Conservation (phyloP, 306 rosid species). For the Trichosanthes truncata region DNA sequence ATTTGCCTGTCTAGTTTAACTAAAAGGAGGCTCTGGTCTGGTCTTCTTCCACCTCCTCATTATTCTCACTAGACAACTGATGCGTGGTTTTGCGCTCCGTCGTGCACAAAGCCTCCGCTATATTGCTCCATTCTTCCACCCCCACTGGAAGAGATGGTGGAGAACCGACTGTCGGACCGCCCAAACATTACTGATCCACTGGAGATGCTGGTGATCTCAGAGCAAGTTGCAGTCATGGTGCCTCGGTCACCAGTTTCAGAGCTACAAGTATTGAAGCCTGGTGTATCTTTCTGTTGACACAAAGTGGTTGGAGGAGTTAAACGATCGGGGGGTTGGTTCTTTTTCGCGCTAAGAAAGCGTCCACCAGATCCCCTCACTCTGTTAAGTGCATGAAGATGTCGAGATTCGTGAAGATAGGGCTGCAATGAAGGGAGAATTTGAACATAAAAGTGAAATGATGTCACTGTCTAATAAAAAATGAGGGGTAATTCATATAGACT, state of each 20-base stretch:
- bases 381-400: slow-evolving; percentile 77
- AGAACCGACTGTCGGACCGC: slow-evolving; percentile 37
- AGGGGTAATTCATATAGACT: neutral
- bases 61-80: slow-evolving; percentile 45
- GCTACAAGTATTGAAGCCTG: slow-evolving; percentile 21
- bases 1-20: slow-evolving; percentile 49
- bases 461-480: neutral
- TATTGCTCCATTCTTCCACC: slow-evolving; percentile 38
- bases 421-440: slow-evolving; percentile 25
- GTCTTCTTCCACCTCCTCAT: neutral
- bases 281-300: slow-evolving; percentile 23
- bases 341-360: slow-evolving; percentile 68
- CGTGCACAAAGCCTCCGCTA: slow-evolving; percentile 34
- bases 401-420: slow-evolving; percentile 95
- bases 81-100: slow-evolving; percentile 39
- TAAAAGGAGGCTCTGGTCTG: neutral
- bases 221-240: slow-evolving; percentile 27
- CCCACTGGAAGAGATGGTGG: slow-evolving; percentile 16
- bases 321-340: slow-evolving; percentile 27
- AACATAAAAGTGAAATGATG: neutral
- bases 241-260: slow-evolving; percentile 25
- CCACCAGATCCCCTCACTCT: slow-evolving; percentile 89
- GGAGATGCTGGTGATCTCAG: slow-evolving; percentile 38
- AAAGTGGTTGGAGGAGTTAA: neutral
- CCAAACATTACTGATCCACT: slow-evolving; percentile 20